Base-by-base conservation (phyloP, 192 early-diverging fungal species). In the Podila verticillata region DNA sequence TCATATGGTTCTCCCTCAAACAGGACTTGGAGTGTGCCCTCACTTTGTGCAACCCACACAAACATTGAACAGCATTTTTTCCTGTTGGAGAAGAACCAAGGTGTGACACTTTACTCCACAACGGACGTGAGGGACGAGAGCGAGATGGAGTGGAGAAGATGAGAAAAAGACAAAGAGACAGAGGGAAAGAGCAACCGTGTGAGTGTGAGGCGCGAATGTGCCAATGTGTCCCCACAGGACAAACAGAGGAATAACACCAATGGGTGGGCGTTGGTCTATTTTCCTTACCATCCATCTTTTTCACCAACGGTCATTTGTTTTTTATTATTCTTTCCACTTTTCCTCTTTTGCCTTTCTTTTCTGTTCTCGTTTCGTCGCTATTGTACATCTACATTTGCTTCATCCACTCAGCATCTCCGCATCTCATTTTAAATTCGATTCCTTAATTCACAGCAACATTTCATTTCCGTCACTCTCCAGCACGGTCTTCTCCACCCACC, bases 31-130 rank as follows among this genome's bases (percentile, higher is more conserved):
- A 44, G 39, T 44, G 39, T 44, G 12, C 2, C 39, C 1, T 17
- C 13, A 15, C 15, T 44, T 44, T 44, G 39, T 54, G 51, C 20
- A 54, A 26, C n/a, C 51, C n/a, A 54, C 51, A 24, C 49, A 51
- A 51, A 47, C 44, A 15, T 47, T 15, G 7, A 13, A 7, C 49
- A 24, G 3, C 4, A 44, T 2, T 12, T 44, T 44, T 44, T 44
- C 39, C 51, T 4, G n/a, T 54, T 10, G 19, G 22, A 51, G 20
- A 26, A 54, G 51, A 26, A n/a, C 24, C 51, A 26, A 24, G 22
- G 51, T 54, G 39, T 54, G 51, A 54, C 51, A 54, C 51, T 54
- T 54, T 54, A 54, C 51, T 54, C 51, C 51, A 54, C 51, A 54
- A 22, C 51, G 51, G 17, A 44, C 39, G 15, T 44, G 39, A 44